These are phyloP conservation scores for Kwoniella botswanensis DNA, from an alignment of 768 basidiomycete genomes.

Conservation along the genomic window DNA sequence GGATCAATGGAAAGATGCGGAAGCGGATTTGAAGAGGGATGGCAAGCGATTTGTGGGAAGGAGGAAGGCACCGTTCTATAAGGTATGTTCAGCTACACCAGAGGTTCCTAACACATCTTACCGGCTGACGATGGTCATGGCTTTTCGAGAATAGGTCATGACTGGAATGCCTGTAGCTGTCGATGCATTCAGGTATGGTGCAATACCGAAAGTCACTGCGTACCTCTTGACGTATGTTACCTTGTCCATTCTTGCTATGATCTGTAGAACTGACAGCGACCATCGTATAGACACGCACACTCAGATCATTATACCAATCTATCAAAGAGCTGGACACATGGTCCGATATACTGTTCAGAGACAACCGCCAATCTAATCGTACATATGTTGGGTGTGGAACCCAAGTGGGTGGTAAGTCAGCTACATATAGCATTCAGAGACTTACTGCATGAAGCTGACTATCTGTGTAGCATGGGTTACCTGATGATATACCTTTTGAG, in stretches of 20 bases:
- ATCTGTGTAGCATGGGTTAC: constrained; percentile 66
- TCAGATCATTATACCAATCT: constrained; percentile 96
- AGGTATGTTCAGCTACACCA: constrained; percentile 61
- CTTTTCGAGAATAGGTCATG: constrained; percentile 59
- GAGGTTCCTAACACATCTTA: too few species aligned
- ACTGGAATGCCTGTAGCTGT: constrained; percentile 98
- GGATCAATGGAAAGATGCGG: constrained; percentile 82
- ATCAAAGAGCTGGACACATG: constrained; percentile 81
- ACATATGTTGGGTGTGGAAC: constrained; percentile 87
- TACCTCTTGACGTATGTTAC: constrained; percentile 83
- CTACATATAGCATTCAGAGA: too few species aligned
- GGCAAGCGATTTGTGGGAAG: constrained; percentile 59
- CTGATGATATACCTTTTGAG: constrained; percentile 74
- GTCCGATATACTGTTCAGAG: constrained; percentile 95
- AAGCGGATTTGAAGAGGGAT: constrained; percentile 56
- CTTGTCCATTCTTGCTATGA: not conserved
- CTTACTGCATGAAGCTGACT: constrained; percentile 11
- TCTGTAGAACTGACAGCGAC: not conserved
- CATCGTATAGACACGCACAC: constrained; percentile 79
- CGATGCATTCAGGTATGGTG: constrained; percentile 93
- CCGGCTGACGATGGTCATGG: too few species aligned
- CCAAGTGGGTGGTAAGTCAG: constrained; percentile 71
- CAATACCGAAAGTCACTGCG: constrained; percentile 83
- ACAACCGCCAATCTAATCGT: constrained; percentile 89
- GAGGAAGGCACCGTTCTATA: constrained; percentile 90